phyloP scores from a whole-genome alignment of 495 filamentous ascomycete species.

The Trichoderma parareesei region DNA sequence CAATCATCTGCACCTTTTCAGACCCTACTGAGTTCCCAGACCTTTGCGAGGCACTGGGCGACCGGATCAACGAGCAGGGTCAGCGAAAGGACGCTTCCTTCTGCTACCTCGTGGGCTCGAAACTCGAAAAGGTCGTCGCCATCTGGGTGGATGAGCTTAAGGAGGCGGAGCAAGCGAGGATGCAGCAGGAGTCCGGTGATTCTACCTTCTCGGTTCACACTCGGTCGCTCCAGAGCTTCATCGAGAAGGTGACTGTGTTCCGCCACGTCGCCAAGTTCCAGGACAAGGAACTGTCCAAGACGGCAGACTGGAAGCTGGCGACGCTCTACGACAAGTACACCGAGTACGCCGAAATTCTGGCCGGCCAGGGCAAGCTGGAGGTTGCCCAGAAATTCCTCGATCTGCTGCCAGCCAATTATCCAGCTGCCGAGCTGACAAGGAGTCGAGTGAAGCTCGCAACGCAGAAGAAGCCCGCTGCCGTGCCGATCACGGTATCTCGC shows the following conservation, averaged over 20 bases:
- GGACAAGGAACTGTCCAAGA: conserved; percentile 61
- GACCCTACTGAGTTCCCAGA: conserved; percentile 86
- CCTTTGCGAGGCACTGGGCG: conserved; percentile 91
- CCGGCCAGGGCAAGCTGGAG: conserved; percentile 77
- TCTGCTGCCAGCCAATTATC: conserved; percentile 76
- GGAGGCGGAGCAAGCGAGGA: conserved; percentile 67
- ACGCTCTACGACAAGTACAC: conserved; percentile 89
- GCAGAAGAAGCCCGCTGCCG: conserved; percentile 47
- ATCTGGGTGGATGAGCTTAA: conserved; percentile 90
- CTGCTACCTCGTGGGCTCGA: conserved; percentile 91
- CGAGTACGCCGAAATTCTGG: conserved; percentile 93
- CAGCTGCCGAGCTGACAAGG: conserved; percentile 79
- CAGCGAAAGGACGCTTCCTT: conserved; percentile 83
- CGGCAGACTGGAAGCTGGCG: conserved; percentile 80
- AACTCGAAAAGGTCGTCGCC: conserved; percentile 88
- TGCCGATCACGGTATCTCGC: conserved; percentile 10
- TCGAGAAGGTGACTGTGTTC: conserved; percentile 98
- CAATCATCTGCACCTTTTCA: conserved; percentile 88
- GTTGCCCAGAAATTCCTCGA: conserved; percentile 87
- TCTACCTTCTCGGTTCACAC: conserved; percentile 90
- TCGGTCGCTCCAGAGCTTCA: conserved; percentile 77
- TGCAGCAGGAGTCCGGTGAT: conserved; percentile 58
- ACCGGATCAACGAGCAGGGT: conserved; percentile 73
- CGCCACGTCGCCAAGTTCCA: conserved; percentile 86
- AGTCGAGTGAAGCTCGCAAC: conserved; percentile 82